phyloP scores from a whole-genome alignment of 768 basidiomycete species.

The Amanita rubescens region DNA sequence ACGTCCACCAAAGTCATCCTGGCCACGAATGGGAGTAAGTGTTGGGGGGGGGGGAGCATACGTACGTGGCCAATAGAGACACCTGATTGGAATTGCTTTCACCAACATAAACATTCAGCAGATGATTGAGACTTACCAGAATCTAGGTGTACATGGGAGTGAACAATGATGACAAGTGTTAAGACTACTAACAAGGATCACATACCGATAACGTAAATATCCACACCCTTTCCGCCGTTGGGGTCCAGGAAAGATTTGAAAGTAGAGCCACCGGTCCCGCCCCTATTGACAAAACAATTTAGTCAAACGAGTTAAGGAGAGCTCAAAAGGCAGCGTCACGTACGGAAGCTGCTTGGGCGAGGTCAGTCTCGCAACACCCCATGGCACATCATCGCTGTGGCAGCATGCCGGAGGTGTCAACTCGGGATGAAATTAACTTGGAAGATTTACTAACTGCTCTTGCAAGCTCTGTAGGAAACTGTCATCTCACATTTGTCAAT shows the following conservation, averaged over 20 bases:
- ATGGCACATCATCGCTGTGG: not conserved
- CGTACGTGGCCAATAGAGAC: not conserved
- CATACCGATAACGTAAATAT: not conserved
- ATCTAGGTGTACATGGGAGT: not conserved
- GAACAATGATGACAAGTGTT: not conserved
- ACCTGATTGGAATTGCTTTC: not conserved
- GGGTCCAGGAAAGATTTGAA: not conserved
- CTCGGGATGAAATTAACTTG: not conserved
- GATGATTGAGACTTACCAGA: not conserved
- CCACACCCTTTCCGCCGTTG: not conserved
- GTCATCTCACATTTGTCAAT: too few relatives aligned
- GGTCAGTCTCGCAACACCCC: not conserved
- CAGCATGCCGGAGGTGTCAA: not conserved
- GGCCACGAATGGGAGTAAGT: not conserved
- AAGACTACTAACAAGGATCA: not conserved
- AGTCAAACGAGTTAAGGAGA: not conserved
- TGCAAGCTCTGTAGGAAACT: too few relatives aligned
- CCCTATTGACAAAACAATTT: not conserved
- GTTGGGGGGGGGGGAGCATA: not conserved
- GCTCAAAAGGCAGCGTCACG: not conserved
- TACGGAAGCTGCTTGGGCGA: not conserved
- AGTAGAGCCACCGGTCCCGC: too few relatives aligned
- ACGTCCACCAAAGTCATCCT: not conserved
- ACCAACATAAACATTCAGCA: not conserved
- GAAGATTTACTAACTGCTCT: not conserved